Evolutionary conservation across 495 filamentous ascomycete genomes (phyloP).

Genomic region (Podospora comata): DNA sequence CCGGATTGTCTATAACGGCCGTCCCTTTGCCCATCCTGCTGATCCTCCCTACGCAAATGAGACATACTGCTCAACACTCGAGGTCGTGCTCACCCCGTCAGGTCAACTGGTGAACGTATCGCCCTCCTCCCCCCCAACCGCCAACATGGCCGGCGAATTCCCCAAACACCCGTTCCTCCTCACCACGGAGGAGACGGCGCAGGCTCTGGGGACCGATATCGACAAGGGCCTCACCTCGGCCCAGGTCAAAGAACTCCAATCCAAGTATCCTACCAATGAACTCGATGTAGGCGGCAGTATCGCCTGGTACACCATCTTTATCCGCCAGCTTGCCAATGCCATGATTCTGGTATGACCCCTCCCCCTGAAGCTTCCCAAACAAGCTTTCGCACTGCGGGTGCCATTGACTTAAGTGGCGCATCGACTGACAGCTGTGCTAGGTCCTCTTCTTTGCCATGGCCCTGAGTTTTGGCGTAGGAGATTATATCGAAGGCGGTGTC

Average conservation of each 20-base stretch:
- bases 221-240: conserved; percentile 56
- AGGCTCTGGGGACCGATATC: conserved; percentile 51
- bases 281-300: conserved; percentile 59
- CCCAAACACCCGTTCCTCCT: conserved; percentile 53
- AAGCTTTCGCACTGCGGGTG: background rate
- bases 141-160: conserved; percentile 41
- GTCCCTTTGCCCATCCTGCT: background rate
- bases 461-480: conserved; percentile 72
- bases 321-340: conserved; percentile 64
- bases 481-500: conserved; percentile 82
- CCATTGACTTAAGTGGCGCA: conserved; percentile 6
- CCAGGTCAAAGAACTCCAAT: conserved; percentile 49
- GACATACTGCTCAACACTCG: conserved; percentile 9
- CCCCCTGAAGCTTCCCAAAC: background rate
- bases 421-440: conserved; percentile 37
- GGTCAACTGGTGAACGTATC: conserved; percentile 8
- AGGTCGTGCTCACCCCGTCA: conserved; percentile 7
- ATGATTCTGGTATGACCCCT: conserved; percentile 57
- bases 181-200: conserved; percentile 49
- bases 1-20: background rate
- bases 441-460: conserved; percentile 83
- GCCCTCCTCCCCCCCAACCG: conserved; percentile 8
- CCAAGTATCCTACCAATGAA: conserved; percentile 59
- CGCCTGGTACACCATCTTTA: conserved; percentile 61
- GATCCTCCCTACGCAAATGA: conserved; percentile 13